A percentile compares a stretch with the other conserved stretches of the same genome.
phyloP scores from a whole-genome alignment of 1,284 basidiomycete species.

The Ceratobasidium sp. region DNA sequence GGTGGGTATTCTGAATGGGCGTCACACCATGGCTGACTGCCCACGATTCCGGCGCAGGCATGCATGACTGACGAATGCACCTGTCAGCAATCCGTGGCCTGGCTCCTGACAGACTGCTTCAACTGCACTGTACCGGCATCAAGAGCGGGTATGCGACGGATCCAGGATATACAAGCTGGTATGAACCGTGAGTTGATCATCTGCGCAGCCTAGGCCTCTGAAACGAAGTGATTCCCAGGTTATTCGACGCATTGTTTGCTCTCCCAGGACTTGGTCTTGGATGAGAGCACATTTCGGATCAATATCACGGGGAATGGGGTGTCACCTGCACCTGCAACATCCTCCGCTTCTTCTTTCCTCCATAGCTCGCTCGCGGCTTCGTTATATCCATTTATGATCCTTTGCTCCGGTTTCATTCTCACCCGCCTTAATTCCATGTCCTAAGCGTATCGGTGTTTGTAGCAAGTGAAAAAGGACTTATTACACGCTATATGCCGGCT shows the following conservation, averaged over 20 bases:
- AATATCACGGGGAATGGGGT: background rate
- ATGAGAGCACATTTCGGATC: background rate
- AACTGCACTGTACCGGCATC: background rate
- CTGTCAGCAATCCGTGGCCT: background rate
- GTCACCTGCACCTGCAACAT: background rate
- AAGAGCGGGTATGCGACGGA: background rate
- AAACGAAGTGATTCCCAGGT: background rate
- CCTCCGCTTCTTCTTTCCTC: background rate
- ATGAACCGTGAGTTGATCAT: background rate
- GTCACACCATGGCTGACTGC: background rate
- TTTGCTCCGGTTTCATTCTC: background rate
- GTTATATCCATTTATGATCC: background rate
- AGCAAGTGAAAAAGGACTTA: background rate
- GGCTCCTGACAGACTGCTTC: conserved; percentile 10
- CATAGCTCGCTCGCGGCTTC: background rate
- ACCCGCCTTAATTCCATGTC: background rate
- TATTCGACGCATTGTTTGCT: background rate
- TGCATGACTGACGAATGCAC: conserved; percentile 13
- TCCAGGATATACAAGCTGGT: background rate
- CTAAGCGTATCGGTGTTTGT: background rate
- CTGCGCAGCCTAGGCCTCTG: background rate
- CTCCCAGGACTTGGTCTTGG: background rate
- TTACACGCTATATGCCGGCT: background rate
- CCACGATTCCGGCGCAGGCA: background rate
- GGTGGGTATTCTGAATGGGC: background rate